Evolutionary conservation across 306 rosid genomes (phyloP), one percentile per base, ranked within the genome.

Genomic region (Rosa lucieae): DNA sequence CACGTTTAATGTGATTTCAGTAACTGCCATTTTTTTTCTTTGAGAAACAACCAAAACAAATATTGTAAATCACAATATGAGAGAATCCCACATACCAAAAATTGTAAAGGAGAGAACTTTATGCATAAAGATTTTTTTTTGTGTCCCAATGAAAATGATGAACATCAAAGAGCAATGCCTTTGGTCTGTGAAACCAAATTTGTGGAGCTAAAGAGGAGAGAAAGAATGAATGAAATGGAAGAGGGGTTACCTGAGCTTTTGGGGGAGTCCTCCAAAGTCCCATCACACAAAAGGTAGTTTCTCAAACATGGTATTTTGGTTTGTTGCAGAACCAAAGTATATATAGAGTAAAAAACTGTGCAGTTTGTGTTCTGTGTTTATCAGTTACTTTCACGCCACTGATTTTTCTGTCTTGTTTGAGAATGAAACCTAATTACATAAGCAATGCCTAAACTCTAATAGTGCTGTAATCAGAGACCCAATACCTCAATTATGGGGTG

Each of bases 161-260:
- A 12, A 67, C 18, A 49, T 10, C 23, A 48, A 10, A 47, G 73
- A 65, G 5, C 48, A 77, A 51, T 63, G 80, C 29, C 21, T 74
- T 14, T 46, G 40, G 26, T 1, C 8, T 26, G 20, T 65, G 58
- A 26, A 23, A 23, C 20, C 39, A 49, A 21, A 23, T 42, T 26
- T 52, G 65, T 55, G 42, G 40, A 35, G 65, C 32, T 21, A 23
- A 32, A 72, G 63, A 67, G 58, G 69, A 51, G 11, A 26, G 67
- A 40, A 44, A 42, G 49, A 66, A 7, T 42, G 20, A 55, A 20
- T 66, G 47, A 8, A 35, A 21, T 65, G 43, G 35, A 67, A 42
- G 42, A 70, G 61, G 37, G 44, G 21, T 80, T 51, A 84, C 81
- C 83, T 55, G 72, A 70, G 72, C 66, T 62, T 52, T 70, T 52